phyloP scores from a whole-genome alignment of 2,329 filamentous ascomycete genomes.

The Nannizziopsis barbatae region DNA sequence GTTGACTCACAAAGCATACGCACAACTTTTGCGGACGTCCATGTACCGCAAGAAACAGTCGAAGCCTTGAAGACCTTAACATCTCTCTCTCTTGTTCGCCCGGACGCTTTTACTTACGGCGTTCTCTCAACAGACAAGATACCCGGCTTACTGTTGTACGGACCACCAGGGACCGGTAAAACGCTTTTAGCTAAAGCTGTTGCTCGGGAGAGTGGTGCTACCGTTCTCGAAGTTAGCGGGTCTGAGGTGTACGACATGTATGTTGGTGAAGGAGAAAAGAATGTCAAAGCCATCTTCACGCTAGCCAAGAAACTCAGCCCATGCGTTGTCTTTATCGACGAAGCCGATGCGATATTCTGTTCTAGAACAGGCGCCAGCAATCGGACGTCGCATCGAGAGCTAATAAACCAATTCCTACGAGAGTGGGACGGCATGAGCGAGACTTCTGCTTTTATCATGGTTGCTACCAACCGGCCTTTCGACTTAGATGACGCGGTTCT shows the following conservation, averaged over 20 bases:
- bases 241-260: slow-evolving; percentile 94
- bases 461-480: slow-evolving; percentile 89
- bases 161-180: slow-evolving; percentile 62
- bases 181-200: slow-evolving; percentile 53
- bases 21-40: slow-evolving; percentile 79
- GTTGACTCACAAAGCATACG: slow-evolving; percentile 70
- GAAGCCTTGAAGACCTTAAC: slow-evolving; percentile 83
- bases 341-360: slow-evolving; percentile 85
- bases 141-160: slow-evolving; percentile 76
- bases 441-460: slow-evolving; percentile 88
- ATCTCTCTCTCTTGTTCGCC: slow-evolving; percentile 70
- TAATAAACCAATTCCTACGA: slow-evolving; percentile 91
- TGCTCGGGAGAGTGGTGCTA: slow-evolving; percentile 55
- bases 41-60: slow-evolving; percentile 69
- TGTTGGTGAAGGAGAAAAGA: slow-evolving; percentile 93
- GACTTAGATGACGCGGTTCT: slow-evolving; percentile 62
- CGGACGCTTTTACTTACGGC: slow-evolving; percentile 93
- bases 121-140: slow-evolving; percentile 85
- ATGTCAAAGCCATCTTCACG: slow-evolving; percentile 81
- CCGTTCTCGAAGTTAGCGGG: slow-evolving; percentile 71
- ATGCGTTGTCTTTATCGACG: slow-evolving; percentile 92
- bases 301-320: slow-evolving; percentile 84
- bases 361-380: slow-evolving; percentile 54
- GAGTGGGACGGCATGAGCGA: slow-evolving; percentile 92
- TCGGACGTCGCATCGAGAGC: slow-evolving; percentile 65